A percentile compares a stretch with the other conserved stretches of the same genome.
Evolutionary conservation across 2,329 filamentous ascomycete genomes (phyloP).

Genomic region (Elsinoe arachidis): DNA sequence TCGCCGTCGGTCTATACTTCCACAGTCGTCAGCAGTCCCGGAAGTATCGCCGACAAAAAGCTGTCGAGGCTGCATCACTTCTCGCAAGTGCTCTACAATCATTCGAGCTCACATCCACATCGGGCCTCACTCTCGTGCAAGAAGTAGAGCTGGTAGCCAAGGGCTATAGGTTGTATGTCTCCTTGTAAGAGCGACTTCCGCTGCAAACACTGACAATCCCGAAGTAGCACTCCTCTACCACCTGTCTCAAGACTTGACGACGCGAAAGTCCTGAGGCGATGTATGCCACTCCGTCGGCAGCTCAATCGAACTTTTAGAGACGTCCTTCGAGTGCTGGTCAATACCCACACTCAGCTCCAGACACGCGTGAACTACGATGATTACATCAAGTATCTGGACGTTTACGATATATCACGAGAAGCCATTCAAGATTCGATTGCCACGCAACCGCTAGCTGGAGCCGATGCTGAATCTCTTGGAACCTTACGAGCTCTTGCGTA

Average conservation of each 20-base stretch:
- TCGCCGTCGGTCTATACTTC: slow-evolving; percentile 55
- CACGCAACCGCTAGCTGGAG: slow-evolving; percentile 50
- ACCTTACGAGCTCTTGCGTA: slow-evolving; percentile 58
- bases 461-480: slow-evolving; percentile 70
- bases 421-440: slow-evolving; percentile 45
- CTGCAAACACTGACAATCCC: slow-evolving; percentile 19
- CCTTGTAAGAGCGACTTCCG: not conserved
- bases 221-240: slow-evolving; percentile 75
- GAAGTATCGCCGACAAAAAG: slow-evolving; percentile 65
- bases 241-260: slow-evolving; percentile 91
- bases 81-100: slow-evolving; percentile 69
- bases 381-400: slow-evolving; percentile 82
- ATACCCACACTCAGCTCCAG: slow-evolving; percentile 60
- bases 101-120: slow-evolving; percentile 68
- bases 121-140: slow-evolving; percentile 74
- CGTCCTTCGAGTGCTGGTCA: slow-evolving; percentile 62
- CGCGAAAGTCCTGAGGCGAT: slow-evolving; percentile 59
- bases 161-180: slow-evolving; percentile 69
- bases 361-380: slow-evolving; percentile 70
- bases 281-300: slow-evolving; percentile 67
- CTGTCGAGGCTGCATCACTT: slow-evolving; percentile 57
- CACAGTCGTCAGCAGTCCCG: slow-evolving; percentile 75
- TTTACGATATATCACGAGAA: slow-evolving; percentile 42
- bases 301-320: slow-evolving; percentile 61
- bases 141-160: slow-evolving; percentile 93